Base-by-base conservation (phyloP, 805 yeast species). In the Wickerhamiella alocasiicola region DNA sequence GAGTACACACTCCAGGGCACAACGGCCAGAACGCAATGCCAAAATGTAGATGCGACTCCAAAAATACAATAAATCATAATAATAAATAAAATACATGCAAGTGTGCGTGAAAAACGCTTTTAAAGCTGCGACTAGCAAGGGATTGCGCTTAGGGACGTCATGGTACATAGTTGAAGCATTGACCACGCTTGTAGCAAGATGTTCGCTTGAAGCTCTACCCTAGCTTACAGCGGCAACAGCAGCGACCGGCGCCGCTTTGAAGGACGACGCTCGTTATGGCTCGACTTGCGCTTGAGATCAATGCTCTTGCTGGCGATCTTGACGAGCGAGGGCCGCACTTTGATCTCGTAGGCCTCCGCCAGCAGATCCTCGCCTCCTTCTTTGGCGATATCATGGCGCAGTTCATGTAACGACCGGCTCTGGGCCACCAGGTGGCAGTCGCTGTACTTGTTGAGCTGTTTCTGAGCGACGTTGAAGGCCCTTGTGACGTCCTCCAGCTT, bases 231-330 rank as follows among this genome's bases (percentile, higher is more conserved):
- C 5, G 36, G 36, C 36, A 32, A 20, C 25, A 32, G n/a, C 5
- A 32, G 18, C 18, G 36, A 32, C 17, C 36, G 36, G n/a, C 36
- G 36, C n/a, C 36, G 11, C 18, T 32, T 32, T 18, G 36, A 32
- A 21, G 36, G 24, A 13, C 36, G 36, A 20, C 36, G 36, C 17
- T 32, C 36, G n/a, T 20, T 17, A n/a, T 32, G 36, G 20, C 19
- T 17, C 3, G 36, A 21, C 20, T 36, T 36, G 27, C 39, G 31
- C 15, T 36, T 36, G 15, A 36, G 39, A 17, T 36, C 39, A 7
- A 15, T 28, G 24, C 21, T 16, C 9, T 15, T 25, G 19, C n/a
- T 17, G 7, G 6, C 30, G 30, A 17, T 17, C 17, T 25, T 25
- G 31, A 25, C 19, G 5, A 35, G 18, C 9, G 30, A 25, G 13